Evolutionary conservation across 352 stramenopile genomes (phyloP), one percentile per base, ranked within the genome.

Genomic region (Phytophthora cajani): DNA sequence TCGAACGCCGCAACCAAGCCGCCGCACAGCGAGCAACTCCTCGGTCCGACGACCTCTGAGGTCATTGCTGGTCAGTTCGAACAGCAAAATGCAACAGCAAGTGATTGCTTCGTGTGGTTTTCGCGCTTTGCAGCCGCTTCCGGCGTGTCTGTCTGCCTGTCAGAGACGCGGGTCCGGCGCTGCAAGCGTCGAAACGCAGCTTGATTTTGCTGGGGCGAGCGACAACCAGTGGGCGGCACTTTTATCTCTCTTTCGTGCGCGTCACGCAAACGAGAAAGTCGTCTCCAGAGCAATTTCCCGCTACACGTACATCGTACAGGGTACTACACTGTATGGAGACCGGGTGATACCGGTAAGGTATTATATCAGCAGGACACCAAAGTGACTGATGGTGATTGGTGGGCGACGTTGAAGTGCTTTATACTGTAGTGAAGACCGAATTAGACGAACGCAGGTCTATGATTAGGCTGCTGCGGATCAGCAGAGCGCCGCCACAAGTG

Each of bases 11-110:
- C 42, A 49, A 49, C 42, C 16, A 21, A 11, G 42, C 42, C 14
- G 42, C 42, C 42, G 42, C 42, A 49, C 42, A 49, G 10, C 33
- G n/a, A 51, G 21, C 59, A 66, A 59, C 30, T 51, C 59, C 8
- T 62, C 38, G 38, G 30, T 62, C 50, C 61, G 61, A 62, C 61
- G 19, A 54, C 38, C 19, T 50, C 17, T 21, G 33, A 47, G 40
- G 50, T 27, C 17, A 19, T 58, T 58, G 36, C 21, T 54, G 54
- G 14, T 21, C 17, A 30, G 12, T n/a, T 62, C 62, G 62, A 68
- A 68, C 62, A 62, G 51, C 62, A 62, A 62, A 64, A 67, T 14
- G n/a, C 9, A 38, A 16, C 51, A 56, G 53, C 62, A 68, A 55
- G 5, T 42, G 51, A 68, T 68, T 68, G 62, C 60, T 61, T 67